Evolutionary conservation across 1,284 basidiomycete genomes (phyloP).

Genomic region (Fistulinella staudtii): DNA sequence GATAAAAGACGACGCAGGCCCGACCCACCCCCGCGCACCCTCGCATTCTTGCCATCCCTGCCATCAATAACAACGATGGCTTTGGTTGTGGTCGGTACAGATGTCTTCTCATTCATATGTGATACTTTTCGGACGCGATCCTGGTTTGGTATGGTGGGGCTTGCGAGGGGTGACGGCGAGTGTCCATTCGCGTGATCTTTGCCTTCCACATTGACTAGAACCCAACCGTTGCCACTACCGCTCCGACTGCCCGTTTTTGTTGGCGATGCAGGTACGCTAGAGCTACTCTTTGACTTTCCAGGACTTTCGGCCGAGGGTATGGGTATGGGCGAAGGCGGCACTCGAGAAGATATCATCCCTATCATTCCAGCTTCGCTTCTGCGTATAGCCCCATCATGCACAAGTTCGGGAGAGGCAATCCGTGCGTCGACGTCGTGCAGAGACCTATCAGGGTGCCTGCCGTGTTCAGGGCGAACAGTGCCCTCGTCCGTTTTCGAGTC

Average conservation of each 20-base stretch:
- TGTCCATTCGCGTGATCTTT: slow-evolving; percentile 32
- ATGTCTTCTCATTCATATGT: slow-evolving; percentile 24
- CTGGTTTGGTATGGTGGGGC: slow-evolving; percentile 30
- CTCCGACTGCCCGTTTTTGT: slow-evolving; percentile 35
- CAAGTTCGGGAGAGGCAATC: slow-evolving; percentile 46
- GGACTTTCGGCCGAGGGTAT: slow-evolving; percentile 29
- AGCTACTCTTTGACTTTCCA: slow-evolving; percentile 21
- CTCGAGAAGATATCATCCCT: slow-evolving; percentile 39
- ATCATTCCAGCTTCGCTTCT: slow-evolving; percentile 56
- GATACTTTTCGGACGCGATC: slow-evolving; percentile 26
- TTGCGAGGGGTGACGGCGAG: slow-evolving; percentile 24
- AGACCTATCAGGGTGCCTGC: slow-evolving; percentile 33
- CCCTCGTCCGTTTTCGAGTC: slow-evolving; percentile 30
- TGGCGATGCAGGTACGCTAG: slow-evolving; percentile 30
- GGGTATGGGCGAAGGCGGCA: slow-evolving; percentile 25
- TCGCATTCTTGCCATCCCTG: slow-evolving; percentile 41
- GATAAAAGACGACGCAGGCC: slow-evolving; percentile 33
- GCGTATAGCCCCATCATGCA: slow-evolving; percentile 35
- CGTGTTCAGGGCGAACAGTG: slow-evolving; percentile 31
- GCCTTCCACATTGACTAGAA: slow-evolving; percentile 60
- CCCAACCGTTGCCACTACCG: slow-evolving; percentile 51
- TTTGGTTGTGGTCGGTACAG: slow-evolving; percentile 49
- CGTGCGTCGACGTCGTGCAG: slow-evolving; percentile 47
- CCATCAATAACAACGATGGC: slow-evolving; percentile 59
- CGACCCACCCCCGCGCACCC: slow-evolving; percentile 33